Conservation (phyloP, 2,329 filamentous ascomycete species). For the Bipolaris victoriae region DNA sequence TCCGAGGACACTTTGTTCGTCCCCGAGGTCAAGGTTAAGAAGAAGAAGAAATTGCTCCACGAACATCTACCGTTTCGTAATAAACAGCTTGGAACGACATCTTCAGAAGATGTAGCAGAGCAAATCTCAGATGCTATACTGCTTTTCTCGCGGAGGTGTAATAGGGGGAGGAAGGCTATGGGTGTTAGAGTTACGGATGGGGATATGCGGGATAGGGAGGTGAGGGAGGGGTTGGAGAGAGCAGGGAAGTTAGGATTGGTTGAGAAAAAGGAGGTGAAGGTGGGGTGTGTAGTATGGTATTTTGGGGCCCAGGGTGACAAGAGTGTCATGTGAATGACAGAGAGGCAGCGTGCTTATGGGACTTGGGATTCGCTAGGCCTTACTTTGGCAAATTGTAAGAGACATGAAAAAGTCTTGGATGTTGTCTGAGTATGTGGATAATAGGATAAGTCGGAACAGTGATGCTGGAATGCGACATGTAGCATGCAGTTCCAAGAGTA, state of each 20-base stretch:
- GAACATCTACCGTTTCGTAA: not conserved
- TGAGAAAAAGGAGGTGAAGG: not conserved
- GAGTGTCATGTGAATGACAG: not conserved
- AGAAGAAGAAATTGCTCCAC: not conserved
- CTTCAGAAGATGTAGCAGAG: conserved; percentile 19
- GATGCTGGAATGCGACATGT: too few species aligned
- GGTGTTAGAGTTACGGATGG: conserved; percentile 4
- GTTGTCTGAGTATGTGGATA: too few species aligned
- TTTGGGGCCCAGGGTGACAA: not conserved
- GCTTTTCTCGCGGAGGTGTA: conserved; percentile 24
- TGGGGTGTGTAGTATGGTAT: not conserved
- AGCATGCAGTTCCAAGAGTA: too few species aligned
- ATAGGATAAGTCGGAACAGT: too few species aligned
- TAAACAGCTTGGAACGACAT: not conserved
- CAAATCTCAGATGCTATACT: conserved; percentile 24
- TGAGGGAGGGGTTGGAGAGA: not conserved
- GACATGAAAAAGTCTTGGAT: too few species aligned
- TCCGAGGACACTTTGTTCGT: not conserved
- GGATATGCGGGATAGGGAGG: not conserved
- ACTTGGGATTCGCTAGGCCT: too few species aligned
- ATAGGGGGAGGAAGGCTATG: conserved; percentile 12
- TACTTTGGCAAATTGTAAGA: too few species aligned
- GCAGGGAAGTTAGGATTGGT: not conserved
- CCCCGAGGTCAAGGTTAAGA: not conserved
- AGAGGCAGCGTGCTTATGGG: not conserved